Conservation (phyloP, 1,284 basidiomycete species). For the Microbotryum silenes-acaulis region DNA sequence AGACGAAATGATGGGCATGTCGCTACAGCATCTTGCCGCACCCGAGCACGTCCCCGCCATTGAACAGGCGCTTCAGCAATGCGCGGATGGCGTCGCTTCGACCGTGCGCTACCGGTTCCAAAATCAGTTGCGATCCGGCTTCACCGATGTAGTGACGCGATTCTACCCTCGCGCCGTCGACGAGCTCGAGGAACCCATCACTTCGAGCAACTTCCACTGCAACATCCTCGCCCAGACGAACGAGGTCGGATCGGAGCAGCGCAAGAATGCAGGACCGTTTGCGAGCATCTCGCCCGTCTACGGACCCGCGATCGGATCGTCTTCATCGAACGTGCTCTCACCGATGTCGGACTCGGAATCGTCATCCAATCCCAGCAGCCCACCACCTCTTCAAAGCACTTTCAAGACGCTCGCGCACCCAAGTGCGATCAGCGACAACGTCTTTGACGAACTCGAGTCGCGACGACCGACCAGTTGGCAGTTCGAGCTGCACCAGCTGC, state of each 20-base stretch:
- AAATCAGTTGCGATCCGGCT: conserved; percentile 7
- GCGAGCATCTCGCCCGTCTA: conserved; percentile 17
- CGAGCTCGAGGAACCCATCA: conserved; percentile 4
- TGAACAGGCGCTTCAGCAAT: conserved; percentile 19
- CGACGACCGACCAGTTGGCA: conserved; percentile 71
- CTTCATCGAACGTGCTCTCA: conserved; percentile 1
- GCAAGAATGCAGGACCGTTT: conserved; percentile 20
- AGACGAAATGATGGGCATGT: conserved; percentile 19
- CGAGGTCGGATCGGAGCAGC: conserved; percentile 25
- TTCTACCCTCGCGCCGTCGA: conserved; percentile 29
- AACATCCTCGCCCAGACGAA: conserved; percentile 28
- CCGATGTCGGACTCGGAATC: conserved; percentile 14
- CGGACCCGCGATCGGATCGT: background rate
- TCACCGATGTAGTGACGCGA: conserved; percentile 27
- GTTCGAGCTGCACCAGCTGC: conserved; percentile 73
- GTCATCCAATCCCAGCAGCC: conserved; percentile 2
- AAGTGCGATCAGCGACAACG: conserved; percentile 41
- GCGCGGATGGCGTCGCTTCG: conserved; percentile 15
- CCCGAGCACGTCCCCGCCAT: conserved; percentile 15
- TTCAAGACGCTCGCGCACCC: conserved; percentile 34
- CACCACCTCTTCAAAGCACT: conserved; percentile 26
- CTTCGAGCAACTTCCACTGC: conserved; percentile 10
- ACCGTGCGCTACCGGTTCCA: conserved; percentile 23
- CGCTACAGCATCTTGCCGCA: conserved; percentile 13
- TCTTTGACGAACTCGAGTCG: conserved; percentile 67